Percentiles rank a stretch among this genome's conserved stretches.
Evolutionary conservation across 176 grass and related monocot genomes (phyloP).

Genomic region (Bromus sterilis): DNA sequence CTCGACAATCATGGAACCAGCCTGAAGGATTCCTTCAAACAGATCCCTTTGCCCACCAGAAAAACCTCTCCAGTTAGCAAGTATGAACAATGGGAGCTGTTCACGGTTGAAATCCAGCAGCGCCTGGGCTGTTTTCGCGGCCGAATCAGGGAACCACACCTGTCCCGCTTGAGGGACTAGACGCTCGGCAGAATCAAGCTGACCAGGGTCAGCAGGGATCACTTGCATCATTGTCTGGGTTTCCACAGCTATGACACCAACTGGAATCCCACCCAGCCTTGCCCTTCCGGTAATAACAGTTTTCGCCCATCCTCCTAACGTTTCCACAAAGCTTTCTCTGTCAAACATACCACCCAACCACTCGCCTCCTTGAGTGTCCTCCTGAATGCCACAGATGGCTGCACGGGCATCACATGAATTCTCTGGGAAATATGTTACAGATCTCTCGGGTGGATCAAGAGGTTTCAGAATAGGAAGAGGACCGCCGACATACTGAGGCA

Average conservation of each 20-base stretch:
- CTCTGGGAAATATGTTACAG: slow-evolving; percentile 73
- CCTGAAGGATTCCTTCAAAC: slow-evolving; percentile 99
- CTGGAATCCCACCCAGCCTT: slow-evolving; percentile 90
- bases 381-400: slow-evolving; percentile 67
- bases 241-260: slow-evolving; percentile 89
- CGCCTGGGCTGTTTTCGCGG: slow-evolving; percentile 85
- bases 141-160: slow-evolving; percentile 98
- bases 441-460: slow-evolving; percentile 83
- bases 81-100: slow-evolving; percentile 90
- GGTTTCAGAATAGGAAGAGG: slow-evolving; percentile 80
- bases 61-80: slow-evolving; percentile 99
- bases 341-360: slow-evolving; percentile 96
- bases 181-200: slow-evolving; percentile 82
- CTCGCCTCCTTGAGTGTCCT: slow-evolving; percentile 39
- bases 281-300: slow-evolving; percentile 93
- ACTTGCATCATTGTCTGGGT: slow-evolving; percentile 94
- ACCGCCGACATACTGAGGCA: slow-evolving; percentile 76
- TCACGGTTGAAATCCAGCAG: slow-evolving; percentile 89
- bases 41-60: slow-evolving; percentile 96
- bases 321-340: slow-evolving; percentile 82
- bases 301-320: slow-evolving; percentile 98
- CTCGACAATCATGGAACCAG: slow-evolving; percentile 91
- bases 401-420: slow-evolving; percentile 88
- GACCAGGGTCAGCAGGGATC: slow-evolving; percentile 93
- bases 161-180: slow-evolving; percentile 91